Percentiles rank a stretch among this genome's conserved stretches.
Evolutionary conservation across 2,329 filamentous ascomycete genomes (phyloP).

Genomic region (Xylaria sp.): DNA sequence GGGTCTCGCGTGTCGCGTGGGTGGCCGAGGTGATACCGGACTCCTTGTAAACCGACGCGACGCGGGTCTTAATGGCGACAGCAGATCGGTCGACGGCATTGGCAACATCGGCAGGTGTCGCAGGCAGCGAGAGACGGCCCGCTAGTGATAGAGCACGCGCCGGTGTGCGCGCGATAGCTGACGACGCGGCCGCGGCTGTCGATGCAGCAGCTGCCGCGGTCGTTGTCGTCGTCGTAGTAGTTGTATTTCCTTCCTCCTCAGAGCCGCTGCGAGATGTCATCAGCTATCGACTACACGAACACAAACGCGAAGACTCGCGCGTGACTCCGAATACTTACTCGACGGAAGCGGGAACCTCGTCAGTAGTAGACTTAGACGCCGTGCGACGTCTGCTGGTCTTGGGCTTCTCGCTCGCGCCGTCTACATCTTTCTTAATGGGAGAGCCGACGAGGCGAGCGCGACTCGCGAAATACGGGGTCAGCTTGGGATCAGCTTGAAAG

Average conservation of each 20-base stretch:
- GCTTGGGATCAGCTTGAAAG: constrained; percentile 57
- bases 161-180: constrained; percentile 44
- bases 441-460: constrained; percentile 56
- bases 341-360: constrained; percentile 68
- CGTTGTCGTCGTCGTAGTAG: constrained; percentile 27
- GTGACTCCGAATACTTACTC: constrained; percentile 63
- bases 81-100: constrained; percentile 69
- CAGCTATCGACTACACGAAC: constrained; percentile 38
- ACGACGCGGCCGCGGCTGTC: too few relatives aligned
- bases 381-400: constrained; percentile 30
- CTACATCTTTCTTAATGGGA: constrained; percentile 38
- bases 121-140: constrained; percentile 65
- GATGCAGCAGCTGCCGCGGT: too few relatives aligned
- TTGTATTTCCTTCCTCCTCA: constrained; percentile 34
- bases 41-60: constrained; percentile 57
- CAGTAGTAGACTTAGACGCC: constrained; percentile 36
- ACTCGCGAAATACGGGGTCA: constrained; percentile 71
- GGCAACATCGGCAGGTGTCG: constrained; percentile 73
- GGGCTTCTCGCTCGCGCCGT: constrained; percentile 24
- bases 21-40: constrained; percentile 63
- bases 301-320: constrained; percentile 41
- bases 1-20: constrained; percentile 59
- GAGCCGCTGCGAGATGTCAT: constrained; percentile 44
- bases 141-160: constrained; percentile 50
- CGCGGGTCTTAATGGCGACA: constrained; percentile 59